Conservation (phyloP, 805 yeast genomes). For the Kregervanrija delftensis region DNA sequence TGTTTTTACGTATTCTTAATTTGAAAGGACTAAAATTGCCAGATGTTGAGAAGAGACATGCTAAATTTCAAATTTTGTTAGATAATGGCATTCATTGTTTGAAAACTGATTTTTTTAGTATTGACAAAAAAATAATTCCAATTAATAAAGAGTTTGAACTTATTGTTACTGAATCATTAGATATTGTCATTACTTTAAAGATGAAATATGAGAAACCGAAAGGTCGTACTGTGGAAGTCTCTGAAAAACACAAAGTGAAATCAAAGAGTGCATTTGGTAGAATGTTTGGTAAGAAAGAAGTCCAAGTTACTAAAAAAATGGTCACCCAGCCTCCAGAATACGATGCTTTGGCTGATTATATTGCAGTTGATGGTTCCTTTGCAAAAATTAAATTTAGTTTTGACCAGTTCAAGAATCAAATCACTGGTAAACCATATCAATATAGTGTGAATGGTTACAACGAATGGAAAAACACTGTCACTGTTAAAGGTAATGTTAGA, state of each 20-base stretch:
- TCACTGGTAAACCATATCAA: conserved; percentile 45
- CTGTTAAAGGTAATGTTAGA: conserved; percentile 24
- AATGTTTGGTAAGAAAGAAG: conserved; percentile 32
- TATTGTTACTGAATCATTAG: conserved; percentile 52
- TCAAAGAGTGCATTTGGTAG: conserved; percentile 26
- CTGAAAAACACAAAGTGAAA: conserved; percentile 38
- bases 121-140: conserved; percentile 26
- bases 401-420: conserved; percentile 45
- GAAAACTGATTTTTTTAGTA: conserved; percentile 42
- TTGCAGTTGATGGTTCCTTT: conserved; percentile 87
- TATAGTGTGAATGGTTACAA: conserved; percentile 62
- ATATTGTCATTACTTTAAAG: conserved; percentile 68
- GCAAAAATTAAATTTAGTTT: conserved; percentile 69
- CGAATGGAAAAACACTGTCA: conserved; percentile 62
- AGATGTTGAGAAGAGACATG: conserved; percentile 37
- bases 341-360: conserved; percentile 55
- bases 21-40: conserved; percentile 42
- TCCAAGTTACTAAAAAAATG: conserved; percentile 42
- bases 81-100: conserved; percentile 83
- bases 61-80: conserved; percentile 44
- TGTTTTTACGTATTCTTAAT: conserved; percentile 45
- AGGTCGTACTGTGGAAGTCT: conserved; percentile 51
- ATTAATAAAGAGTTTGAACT: conserved; percentile 76
- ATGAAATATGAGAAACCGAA: conserved; percentile 47
- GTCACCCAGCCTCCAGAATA: conserved; percentile 40